Percentiles rank a stretch among this genome's conserved stretches.
Evolutionary conservation across 2,329 filamentous ascomycete species (phyloP).

Genomic region (Bipolaris bicolor): DNA sequence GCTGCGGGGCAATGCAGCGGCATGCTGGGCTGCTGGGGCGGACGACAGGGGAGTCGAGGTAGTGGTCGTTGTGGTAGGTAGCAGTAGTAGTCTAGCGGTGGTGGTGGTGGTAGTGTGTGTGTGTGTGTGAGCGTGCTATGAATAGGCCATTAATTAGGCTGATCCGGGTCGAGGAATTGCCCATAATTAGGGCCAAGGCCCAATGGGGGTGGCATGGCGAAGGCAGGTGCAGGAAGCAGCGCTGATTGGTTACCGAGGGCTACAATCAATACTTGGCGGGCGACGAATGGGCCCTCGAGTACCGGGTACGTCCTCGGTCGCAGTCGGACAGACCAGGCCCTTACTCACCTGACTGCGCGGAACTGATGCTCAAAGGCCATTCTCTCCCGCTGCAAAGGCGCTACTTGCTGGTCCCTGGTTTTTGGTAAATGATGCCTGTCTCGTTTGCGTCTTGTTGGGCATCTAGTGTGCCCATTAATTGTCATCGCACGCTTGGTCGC

Average conservation of each 20-base stretch:
- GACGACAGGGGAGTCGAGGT: no score
- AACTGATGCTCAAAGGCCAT: slow-evolving; percentile 23
- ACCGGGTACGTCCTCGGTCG: slow-evolving; percentile 33
- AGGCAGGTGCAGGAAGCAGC: slow-evolving; percentile 8
- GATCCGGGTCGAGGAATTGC: slow-evolving; percentile 20
- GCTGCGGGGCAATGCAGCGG: slow-evolving; percentile 25
- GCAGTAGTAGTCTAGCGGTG: no score
- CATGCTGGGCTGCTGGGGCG: slow-evolving; percentile 29
- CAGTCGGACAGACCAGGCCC: slow-evolving; percentile 9
- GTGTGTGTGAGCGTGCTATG: slow-evolving; percentile 23
- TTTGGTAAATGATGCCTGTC: slow-evolving; percentile 21
- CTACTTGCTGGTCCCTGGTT: slow-evolving; percentile 23
- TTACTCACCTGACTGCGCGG: slow-evolving; percentile 46
- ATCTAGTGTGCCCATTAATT: slow-evolving; percentile 10
- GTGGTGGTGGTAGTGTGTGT: neutral
- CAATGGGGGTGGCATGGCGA: neutral
- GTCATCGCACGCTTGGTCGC: neutral
- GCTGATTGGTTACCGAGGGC: slow-evolving; percentile 45
- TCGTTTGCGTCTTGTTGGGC: slow-evolving; percentile 18
- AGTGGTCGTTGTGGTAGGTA: no score
- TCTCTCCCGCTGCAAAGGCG: slow-evolving; percentile 17
- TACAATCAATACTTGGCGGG: slow-evolving; percentile 45
- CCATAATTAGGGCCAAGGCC: slow-evolving; percentile 41
- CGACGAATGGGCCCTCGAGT: slow-evolving; percentile 43
- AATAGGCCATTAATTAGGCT: slow-evolving; percentile 45